These are phyloP conservation scores for Nannizzia gypsea DNA, from an alignment of 2,329 filamentous ascomycete genomes.

Conservation along the genomic window DNA sequence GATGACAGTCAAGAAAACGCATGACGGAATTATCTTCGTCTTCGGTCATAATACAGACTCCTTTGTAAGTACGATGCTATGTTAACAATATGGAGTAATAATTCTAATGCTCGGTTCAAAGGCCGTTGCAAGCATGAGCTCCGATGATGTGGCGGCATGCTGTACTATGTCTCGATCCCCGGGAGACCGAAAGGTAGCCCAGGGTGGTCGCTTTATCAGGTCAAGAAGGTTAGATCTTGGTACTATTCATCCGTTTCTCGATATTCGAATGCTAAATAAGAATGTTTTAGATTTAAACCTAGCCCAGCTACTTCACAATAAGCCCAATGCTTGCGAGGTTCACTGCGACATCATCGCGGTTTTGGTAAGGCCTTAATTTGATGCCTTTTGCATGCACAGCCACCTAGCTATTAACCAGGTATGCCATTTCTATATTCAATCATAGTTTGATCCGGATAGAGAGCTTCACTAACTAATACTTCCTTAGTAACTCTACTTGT, in stretches of 20 bases:
- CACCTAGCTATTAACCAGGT: not conserved
- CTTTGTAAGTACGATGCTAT: conserved; percentile 38
- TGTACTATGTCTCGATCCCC: conserved; percentile 78
- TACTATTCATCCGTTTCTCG: not conserved
- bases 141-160: conserved; percentile 58
- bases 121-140: conserved; percentile 80
- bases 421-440: not conserved
- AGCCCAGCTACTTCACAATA: not conserved
- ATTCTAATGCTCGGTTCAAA: conserved; percentile 15
- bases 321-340: not conserved
- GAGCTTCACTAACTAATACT: not conserved
- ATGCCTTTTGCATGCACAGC: not conserved
- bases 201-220: conserved; percentile 30
- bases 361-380: not conserved
- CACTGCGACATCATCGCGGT: not conserved
- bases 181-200: conserved; percentile 41
- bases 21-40: conserved; percentile 66
- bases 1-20: conserved; percentile 76
- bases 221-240: conserved; percentile 18
- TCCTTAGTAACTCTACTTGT: not conserved
- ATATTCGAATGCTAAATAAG: not conserved
- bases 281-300: not conserved
- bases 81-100: not conserved
- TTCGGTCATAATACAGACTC: conserved; percentile 95
- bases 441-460: not conserved